phyloP scores from a whole-genome alignment of 768 basidiomycete genomes.

The Amanita jacksonii region DNA sequence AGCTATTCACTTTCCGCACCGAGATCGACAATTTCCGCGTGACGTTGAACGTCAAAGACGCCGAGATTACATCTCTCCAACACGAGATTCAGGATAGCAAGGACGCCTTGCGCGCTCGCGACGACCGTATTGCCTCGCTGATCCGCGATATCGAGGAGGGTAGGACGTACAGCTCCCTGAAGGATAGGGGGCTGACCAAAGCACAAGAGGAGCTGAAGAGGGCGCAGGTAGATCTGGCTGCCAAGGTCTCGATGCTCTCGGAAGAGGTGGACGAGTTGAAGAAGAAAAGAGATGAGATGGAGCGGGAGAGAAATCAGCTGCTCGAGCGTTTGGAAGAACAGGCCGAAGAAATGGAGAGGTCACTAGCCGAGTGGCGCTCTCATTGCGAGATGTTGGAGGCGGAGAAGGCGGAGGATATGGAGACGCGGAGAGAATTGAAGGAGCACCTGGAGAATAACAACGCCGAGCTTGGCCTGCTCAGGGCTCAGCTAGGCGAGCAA shows the following conservation, averaged over 20 bases:
- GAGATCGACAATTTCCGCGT: conserved; percentile 8
- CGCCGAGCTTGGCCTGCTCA: neutral
- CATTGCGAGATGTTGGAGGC: conserved; percentile 2
- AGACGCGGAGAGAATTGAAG: neutral
- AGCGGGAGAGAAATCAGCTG: neutral
- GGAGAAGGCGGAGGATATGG: conserved; percentile 3
- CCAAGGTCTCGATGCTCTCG: neutral
- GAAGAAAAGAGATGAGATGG: conserved; percentile 1
- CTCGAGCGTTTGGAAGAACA: conserved; percentile 2
- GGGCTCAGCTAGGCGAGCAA: neutral
- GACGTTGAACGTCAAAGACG: conserved; percentile 6
- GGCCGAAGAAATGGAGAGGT: neutral
- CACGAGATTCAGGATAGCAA: conserved; percentile 3
- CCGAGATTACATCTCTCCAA: conserved; percentile 6
- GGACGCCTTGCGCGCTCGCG: conserved; percentile 3
- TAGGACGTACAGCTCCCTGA: neutral
- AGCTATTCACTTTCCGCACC: conserved; percentile 1
- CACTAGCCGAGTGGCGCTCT: conserved; percentile 1
- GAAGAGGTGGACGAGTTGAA: conserved; percentile 2
- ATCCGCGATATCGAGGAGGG: conserved; percentile 3
- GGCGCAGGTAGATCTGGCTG: neutral
- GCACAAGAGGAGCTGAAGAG: conserved; percentile 2
- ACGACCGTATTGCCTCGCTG: conserved; percentile 4
- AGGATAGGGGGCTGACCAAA: neutral
- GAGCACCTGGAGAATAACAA: conserved; percentile 1